Conservation (phyloP, 1,284 basidiomycete genomes). For the Agaricales sp. region DNA sequence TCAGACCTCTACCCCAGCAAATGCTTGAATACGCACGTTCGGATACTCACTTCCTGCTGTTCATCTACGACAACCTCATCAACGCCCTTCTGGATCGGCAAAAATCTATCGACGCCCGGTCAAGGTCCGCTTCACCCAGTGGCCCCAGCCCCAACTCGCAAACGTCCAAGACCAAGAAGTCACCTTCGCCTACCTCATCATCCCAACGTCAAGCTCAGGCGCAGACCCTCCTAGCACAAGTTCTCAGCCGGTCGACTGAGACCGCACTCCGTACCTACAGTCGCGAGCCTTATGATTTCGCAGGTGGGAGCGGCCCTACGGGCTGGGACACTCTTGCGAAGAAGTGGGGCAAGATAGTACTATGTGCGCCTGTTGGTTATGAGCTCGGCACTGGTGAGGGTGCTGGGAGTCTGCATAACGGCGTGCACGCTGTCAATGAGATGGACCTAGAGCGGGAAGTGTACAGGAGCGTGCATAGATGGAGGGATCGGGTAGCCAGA, state of each 20-base stretch:
- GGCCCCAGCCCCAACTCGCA: not conserved
- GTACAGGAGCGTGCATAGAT: slow-evolving; percentile 71
- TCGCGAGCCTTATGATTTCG: slow-evolving; percentile 58
- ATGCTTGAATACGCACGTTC: slow-evolving; percentile 92
- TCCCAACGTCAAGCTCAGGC: slow-evolving; percentile 12
- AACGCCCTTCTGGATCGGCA: slow-evolving; percentile 68
- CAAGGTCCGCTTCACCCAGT: slow-evolving; percentile 18
- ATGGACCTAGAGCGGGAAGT: slow-evolving; percentile 39
- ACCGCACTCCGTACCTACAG: slow-evolving; percentile 66
- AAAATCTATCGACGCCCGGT: slow-evolving; percentile 22
- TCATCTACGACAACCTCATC: slow-evolving; percentile 89
- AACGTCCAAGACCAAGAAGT: slow-evolving; percentile 7
- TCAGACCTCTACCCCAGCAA: slow-evolving; percentile 74
- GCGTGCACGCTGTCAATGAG: slow-evolving; percentile 7
- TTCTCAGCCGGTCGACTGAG: slow-evolving; percentile 58
- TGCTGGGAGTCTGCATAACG: not conserved
- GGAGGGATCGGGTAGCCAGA: slow-evolving; percentile 78
- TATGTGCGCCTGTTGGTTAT: not conserved
- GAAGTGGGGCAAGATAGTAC: slow-evolving; percentile 62
- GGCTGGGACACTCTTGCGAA: slow-evolving; percentile 74
- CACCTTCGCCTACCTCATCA: slow-evolving; percentile 12
- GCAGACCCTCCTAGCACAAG: slow-evolving; percentile 37
- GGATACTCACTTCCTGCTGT: slow-evolving; percentile 92
- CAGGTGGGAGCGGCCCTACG: slow-evolving; percentile 49
- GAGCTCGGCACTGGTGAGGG: slow-evolving; percentile 17